Conservation (phyloP, 2,329 filamentous ascomycete species). For the Penicillium sclerotiorum region DNA sequence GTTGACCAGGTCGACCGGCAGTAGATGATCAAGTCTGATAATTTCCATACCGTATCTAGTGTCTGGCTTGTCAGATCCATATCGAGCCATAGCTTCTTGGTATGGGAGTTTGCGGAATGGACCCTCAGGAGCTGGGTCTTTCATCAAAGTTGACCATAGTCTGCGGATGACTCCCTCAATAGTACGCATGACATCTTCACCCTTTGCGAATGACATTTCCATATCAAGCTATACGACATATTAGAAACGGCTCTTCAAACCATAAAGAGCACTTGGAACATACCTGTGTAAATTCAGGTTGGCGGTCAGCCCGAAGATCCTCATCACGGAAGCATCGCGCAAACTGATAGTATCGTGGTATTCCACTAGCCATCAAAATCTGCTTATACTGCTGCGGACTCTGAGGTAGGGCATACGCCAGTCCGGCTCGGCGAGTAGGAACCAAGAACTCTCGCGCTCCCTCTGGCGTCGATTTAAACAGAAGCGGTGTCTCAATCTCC, state of each 20-base stretch:
- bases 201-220: slow-evolving; percentile 84
- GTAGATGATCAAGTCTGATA: slow-evolving; percentile 63
- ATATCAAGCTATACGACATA: slow-evolving; percentile 69
- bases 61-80: slow-evolving; percentile 93
- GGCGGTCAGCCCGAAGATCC: slow-evolving; percentile 85
- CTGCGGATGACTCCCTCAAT: slow-evolving; percentile 56
- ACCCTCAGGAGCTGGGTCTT: slow-evolving; percentile 43
- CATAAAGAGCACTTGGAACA: slow-evolving; percentile 9
- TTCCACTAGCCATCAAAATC: slow-evolving; percentile 88
- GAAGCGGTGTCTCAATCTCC: slow-evolving; percentile 86
- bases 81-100: slow-evolving; percentile 72
- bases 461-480: slow-evolving; percentile 98
- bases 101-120: slow-evolving; percentile 69
- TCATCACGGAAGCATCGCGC: slow-evolving; percentile 95
- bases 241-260: background rate
- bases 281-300: slow-evolving; percentile 95
- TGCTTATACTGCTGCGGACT: slow-evolving; percentile 99
- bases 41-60: slow-evolving; percentile 74
- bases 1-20: slow-evolving; percentile 65
- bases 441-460: slow-evolving; percentile 94
- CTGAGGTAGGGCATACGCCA: slow-evolving; percentile 89
- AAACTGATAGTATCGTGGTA: slow-evolving; percentile 85
- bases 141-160: slow-evolving; percentile 58
- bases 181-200: slow-evolving; percentile 67
- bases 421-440: slow-evolving; percentile 73